Evolutionary conservation across 441 rosid species (phyloP).

Genomic region (Pelargonium fulgidum): DNA sequence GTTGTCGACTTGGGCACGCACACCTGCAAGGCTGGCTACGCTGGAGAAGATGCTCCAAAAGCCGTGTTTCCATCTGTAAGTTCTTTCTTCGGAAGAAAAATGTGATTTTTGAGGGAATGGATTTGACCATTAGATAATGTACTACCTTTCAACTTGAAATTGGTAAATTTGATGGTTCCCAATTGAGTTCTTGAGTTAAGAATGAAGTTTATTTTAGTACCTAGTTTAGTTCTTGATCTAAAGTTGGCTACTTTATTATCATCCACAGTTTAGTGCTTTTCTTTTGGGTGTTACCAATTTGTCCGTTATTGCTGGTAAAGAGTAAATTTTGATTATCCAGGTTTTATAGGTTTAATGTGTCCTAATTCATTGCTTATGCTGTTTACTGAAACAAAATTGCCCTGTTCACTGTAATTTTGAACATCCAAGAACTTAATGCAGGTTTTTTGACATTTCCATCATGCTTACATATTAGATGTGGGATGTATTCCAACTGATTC

Average conservation of each 20-base stretch:
- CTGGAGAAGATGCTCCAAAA: slow-evolving; percentile 99
- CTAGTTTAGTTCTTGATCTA: background rate
- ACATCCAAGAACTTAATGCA: too few species aligned
- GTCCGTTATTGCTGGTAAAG: background rate
- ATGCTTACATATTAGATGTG: too few species aligned
- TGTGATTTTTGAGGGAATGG: background rate
- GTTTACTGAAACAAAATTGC: too few species aligned
- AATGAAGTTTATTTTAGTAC: background rate
- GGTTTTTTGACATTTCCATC: too few species aligned
- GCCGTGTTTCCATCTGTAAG: slow-evolving; percentile 98
- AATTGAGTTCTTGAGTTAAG: too few species aligned
- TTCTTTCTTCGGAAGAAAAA: background rate
- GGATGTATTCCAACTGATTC: too few species aligned
- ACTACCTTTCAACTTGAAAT: background rate
- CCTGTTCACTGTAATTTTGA: background rate
- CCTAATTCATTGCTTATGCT: background rate
- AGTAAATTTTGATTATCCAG: too few species aligned
- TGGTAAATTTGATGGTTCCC: background rate
- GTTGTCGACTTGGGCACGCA: slow-evolving; percentile 95
- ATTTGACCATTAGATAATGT: background rate
- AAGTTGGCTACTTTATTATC: background rate
- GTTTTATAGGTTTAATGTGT: background rate
- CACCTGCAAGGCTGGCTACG: slow-evolving; percentile 99
- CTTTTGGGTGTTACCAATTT: background rate
- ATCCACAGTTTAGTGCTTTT: background rate